Conservation (phyloP, 306 rosid species). For the Citrullus colocynthis region DNA sequence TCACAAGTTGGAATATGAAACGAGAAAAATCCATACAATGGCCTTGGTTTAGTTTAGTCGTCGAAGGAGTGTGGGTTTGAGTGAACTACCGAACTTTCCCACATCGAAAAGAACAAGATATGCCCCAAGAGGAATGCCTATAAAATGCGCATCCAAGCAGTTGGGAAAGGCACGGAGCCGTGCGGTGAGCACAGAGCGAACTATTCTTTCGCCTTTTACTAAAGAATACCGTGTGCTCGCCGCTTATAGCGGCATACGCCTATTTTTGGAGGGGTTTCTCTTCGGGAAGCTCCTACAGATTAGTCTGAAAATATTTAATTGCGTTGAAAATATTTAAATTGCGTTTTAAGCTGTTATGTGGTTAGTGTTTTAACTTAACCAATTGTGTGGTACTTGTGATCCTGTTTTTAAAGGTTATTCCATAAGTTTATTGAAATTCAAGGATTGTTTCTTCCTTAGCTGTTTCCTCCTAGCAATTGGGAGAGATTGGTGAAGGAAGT, state of each 20-base stretch:
- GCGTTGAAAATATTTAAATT: too few relatives aligned
- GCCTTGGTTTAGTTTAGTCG: background rate
- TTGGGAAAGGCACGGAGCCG: background rate
- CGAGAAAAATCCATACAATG: background rate
- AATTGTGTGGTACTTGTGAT: too few relatives aligned
- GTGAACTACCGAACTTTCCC: background rate
- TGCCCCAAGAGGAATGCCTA: background rate
- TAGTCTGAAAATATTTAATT: too few relatives aligned
- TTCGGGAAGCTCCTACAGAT: too few relatives aligned
- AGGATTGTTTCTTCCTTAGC: too few relatives aligned
- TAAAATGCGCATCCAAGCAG: background rate
- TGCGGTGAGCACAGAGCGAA: constrained; percentile 29
- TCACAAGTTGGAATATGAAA: background rate
- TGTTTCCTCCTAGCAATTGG: too few relatives aligned
- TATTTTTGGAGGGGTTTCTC: constrained; percentile 4
- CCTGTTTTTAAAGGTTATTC: too few relatives aligned
- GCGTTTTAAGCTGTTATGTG: too few relatives aligned
- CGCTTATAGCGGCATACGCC: background rate
- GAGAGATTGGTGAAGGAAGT: too few relatives aligned
- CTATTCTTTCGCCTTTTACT: constrained; percentile 71
- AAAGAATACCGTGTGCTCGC: constrained; percentile 50
- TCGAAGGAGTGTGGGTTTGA: background rate
- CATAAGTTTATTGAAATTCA: too few relatives aligned
- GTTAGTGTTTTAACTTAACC: too few relatives aligned
- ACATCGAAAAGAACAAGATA: background rate